Conservation (phyloP, 169 alveolate genomes). For the Plasmodium fragile region DNA sequence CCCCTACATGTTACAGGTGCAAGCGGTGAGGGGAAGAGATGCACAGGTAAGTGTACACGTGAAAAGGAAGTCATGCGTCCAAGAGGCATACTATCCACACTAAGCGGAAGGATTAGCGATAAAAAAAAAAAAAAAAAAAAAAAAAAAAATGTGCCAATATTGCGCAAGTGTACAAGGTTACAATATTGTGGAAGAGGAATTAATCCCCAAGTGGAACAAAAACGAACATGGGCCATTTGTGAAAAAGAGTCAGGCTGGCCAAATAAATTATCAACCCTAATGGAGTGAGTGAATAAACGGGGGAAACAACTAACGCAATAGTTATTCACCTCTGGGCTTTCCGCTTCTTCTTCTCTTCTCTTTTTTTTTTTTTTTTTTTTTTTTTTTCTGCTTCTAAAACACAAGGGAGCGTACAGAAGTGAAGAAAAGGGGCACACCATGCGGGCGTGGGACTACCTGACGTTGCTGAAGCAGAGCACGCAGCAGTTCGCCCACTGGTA, state of each 20-base stretch:
- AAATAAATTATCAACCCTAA: neutral
- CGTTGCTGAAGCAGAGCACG: constrained; percentile 41
- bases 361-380: no score
- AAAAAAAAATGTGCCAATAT: neutral
- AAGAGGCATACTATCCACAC: no score
- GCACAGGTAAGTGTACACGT: no score
- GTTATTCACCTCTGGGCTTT: neutral
- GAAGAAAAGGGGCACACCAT: neutral
- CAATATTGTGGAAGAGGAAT: neutral
- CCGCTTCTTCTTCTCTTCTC: neutral
- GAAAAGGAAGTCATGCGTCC: no score
- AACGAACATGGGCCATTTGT: neutral
- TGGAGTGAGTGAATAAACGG: neutral
- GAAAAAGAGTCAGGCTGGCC: neutral
- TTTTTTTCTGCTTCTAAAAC: neutral
- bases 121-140: no score
- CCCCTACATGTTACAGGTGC: no score
- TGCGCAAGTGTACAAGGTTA: neutral
- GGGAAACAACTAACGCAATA: neutral
- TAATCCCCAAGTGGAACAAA: neutral
- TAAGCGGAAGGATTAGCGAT: no score
- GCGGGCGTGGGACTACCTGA: constrained; percentile 18
- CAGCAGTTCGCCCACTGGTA: constrained; percentile 76
- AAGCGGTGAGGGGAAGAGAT: no score
- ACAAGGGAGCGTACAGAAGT: neutral